Base-by-base conservation (phyloP, 768 basidiomycete genomes). In the Calocybe gangraenosa region DNA sequence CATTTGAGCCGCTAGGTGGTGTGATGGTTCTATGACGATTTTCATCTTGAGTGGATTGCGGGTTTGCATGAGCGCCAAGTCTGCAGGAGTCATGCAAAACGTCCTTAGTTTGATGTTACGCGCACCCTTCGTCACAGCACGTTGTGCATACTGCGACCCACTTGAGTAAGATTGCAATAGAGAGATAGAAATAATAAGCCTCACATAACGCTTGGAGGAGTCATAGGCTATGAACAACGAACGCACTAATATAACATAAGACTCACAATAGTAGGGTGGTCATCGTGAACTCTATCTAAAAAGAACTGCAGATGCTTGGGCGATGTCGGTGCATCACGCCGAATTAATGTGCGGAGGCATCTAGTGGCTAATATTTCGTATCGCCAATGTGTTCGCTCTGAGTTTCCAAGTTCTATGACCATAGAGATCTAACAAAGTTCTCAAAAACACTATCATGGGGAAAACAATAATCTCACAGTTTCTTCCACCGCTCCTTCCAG, bases 51-150 rank as follows among this genome's bases (percentile, higher is more conserved):
- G 70, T 1, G 87, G 88, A 56, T 92, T 91, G 47, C 71, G 70
- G 44, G 76, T 77, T 33, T 73, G 73, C 52, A 76, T 77, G 3
- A 87, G 62, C 8, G 79, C 76, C 14, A 92, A 65, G 48, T 84
- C 82, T 30, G 70, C 66, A 23, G 78, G 71, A 10, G 70, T 68
- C 1, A 59, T 64, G 48, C 80, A 81, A 39, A 81, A 76, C 1
- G 90, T 86, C 35, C 90, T 77, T n/a, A 94, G 57, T 64, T 92
- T 93, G 65, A 93, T 72, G 60, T 82, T 81, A 43, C 86, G 79
- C 6, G 84, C 69, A 21, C 78, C 74, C 60, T 92, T 92, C 73
- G 89, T 86, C 10, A 88, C 64, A 1, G 84, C 86, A 49, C 86
- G 75, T 59, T 83, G 81, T 2, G 81, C 74, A 67, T 84, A 84